Base-by-base conservation (phyloP, 306 rosid species). In the Vigna reflexopilosa region DNA sequence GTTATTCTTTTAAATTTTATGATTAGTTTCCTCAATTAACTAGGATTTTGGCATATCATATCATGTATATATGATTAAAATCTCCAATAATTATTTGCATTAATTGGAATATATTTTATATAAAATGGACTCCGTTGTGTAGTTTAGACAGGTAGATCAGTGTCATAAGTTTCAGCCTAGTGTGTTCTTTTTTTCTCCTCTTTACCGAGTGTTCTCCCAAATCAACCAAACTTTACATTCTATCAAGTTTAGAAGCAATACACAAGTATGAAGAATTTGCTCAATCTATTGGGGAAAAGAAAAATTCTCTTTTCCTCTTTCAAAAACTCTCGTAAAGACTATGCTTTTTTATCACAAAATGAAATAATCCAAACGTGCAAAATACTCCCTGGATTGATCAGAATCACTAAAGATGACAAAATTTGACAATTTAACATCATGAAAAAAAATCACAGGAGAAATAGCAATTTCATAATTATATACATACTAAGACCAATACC, bases 401-500 rank as follows among this genome's bases (percentile, higher is more conserved):
- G 67, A 72, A 64, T 7, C 50, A 72, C 47, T 36, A n/a, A 44
- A 48, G 44, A 17, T 45, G 24, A 70, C 38, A 56, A 73, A 73
- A 67, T 30, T 17, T 15, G 16, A 30, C 11, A 20, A 72, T 48
- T 49, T 75, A 62, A 24, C 14, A 61, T 44, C 48, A 47, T 11
- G 59, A 59, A 74, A 50, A 50, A 16, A 16, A 2, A 75, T 20
- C 36, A n/a, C 26, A 20, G 15, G 1, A 54, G 59, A 15, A 44
- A 5, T 3, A 51, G 62, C 72, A 57, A 50, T 50, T 67, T 58
- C 65, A 59, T 49, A 71, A 32, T 52, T 49, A 42, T 45, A 57
- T 51, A 70, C 30, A 68, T 15, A 67, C 4, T 1, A 68, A 34
- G 70, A 72, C 28, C 40, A 56, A 48, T 88, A 88, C 91, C 91